Evolutionary conservation across 176 grass and related monocot genomes (phyloP).

Genomic region (Avena insularis): DNA sequence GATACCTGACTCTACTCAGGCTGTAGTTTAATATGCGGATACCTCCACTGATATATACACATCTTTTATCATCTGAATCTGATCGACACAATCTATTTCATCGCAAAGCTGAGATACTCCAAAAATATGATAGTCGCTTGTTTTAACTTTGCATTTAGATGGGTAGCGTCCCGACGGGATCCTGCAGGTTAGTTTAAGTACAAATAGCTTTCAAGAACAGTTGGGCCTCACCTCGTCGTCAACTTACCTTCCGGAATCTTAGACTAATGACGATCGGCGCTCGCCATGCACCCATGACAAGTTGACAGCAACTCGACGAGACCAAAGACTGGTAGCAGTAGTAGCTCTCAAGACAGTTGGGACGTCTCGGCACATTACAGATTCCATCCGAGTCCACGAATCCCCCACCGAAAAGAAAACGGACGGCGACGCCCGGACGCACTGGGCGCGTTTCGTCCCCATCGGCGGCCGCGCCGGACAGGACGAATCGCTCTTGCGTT

Average conservation of each 20-base stretch:
- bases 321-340: background rate
- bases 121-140: background rate
- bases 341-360: constrained; percentile 1
- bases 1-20: background rate
- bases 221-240: background rate
- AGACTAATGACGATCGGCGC: background rate
- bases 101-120: background rate
- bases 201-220: background rate
- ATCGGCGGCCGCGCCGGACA: background rate
- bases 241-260: constrained; percentile 5
- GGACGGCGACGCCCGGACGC: background rate
- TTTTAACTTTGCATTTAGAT: background rate
- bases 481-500: background rate
- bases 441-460: background rate
- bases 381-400: background rate
- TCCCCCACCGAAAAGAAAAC: background rate
- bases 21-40: background rate
- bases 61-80: background rate
- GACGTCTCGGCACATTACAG: background rate
- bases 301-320: background rate
- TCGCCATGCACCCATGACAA: background rate
- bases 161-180: background rate
- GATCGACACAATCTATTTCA: background rate
- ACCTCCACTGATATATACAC: background rate
- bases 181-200: background rate